Evolutionary conservation across 768 basidiomycete genomes (phyloP), one percentile per base, ranked within the genome.

Genomic region (Tylopilus vinaceipallidus): DNA sequence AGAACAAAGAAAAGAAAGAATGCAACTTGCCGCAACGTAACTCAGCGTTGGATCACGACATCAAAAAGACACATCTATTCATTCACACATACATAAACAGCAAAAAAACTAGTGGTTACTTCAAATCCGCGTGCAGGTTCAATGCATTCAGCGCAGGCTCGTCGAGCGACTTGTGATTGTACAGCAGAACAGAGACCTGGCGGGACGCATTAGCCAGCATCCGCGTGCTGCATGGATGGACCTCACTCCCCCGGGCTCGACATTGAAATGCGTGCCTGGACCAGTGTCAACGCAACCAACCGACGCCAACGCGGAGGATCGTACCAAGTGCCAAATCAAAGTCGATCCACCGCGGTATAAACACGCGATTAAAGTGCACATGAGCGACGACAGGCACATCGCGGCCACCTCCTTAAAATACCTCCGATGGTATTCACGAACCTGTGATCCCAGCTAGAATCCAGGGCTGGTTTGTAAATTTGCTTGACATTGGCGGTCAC

Each of bases 371-470:
- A 66, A 82, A 81, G 67, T 93, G 88, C 1, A 88, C 93, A 67
- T 98, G 95, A 1, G 92, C 90, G 52, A 98, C 82, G 60, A 98
- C 86, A 50, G 95, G 77, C 10, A 93, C 85, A 59, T 97, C 92
- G 19, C 88, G 79, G 19, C 79, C 77, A 46, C 84, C 76, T 86
- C 79, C 57, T 90, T 87, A 39, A 79, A 73, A 65, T 86, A 90
- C 57, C 78, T 66, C 47, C 76, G 75, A 59, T 92, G 89, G 61
- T 86, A 80, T 60, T 86, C 81, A 11, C 82, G 81, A 49, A 91
- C 82, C 84, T 90, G 55, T 30, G 17, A 17, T 20, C 43, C 56
- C 41, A 61, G 53, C 40, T 26, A 36, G 32, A 49, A 16, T 23
- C 24, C 37, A 37, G n/a, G 12, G 16, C n/a, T 8, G 27, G 30